Evolutionary conservation across 176 grass and related monocot species (phyloP).

Genomic region (Cenchrus purpureus): DNA sequence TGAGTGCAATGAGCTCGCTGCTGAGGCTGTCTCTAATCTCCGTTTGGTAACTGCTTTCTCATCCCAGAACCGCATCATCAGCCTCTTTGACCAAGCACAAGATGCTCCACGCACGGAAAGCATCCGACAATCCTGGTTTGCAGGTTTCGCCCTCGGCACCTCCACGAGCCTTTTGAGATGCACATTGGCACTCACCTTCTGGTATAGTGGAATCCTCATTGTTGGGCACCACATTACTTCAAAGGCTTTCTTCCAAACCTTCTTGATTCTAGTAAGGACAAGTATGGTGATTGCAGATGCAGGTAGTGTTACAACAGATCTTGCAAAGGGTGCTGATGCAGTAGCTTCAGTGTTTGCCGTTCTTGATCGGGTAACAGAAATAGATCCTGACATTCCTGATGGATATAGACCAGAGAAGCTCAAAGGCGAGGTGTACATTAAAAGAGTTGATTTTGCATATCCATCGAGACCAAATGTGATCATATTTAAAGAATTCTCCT

Average conservation of each 20-base stretch:
- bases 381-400: conserved; percentile 69
- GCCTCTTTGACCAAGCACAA: conserved; percentile 71
- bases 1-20: conserved; percentile 81
- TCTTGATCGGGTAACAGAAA: conserved; percentile 68
- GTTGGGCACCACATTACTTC: conserved; percentile 58
- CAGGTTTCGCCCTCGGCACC: conserved; percentile 68
- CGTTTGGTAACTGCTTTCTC: conserved; percentile 90
- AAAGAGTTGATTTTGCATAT: conserved; percentile 71
- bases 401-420: conserved; percentile 63
- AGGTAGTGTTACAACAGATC: conserved; percentile 87
- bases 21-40: conserved; percentile 82
- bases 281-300: conserved; percentile 90
- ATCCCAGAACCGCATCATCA: conserved; percentile 77
- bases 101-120: conserved; percentile 65
- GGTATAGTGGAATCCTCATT: conserved; percentile 81
- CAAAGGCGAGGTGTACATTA: conserved; percentile 62
- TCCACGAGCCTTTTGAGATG: conserved; percentile 77
- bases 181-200: conserved; percentile 83
- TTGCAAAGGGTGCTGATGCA: conserved; percentile 87
- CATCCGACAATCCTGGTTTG: conserved; percentile 78
- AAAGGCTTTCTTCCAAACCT: conserved; percentile 79
- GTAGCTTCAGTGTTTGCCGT: conserved; percentile 77
- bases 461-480: conserved; percentile 68
- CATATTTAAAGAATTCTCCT: conserved; percentile 83
- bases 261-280: conserved; percentile 86